Percentiles rank a stretch among this genome's conserved stretches.
Conservation (phyloP, 345 rosid genomes). For the Luvunga scandens region DNA sequence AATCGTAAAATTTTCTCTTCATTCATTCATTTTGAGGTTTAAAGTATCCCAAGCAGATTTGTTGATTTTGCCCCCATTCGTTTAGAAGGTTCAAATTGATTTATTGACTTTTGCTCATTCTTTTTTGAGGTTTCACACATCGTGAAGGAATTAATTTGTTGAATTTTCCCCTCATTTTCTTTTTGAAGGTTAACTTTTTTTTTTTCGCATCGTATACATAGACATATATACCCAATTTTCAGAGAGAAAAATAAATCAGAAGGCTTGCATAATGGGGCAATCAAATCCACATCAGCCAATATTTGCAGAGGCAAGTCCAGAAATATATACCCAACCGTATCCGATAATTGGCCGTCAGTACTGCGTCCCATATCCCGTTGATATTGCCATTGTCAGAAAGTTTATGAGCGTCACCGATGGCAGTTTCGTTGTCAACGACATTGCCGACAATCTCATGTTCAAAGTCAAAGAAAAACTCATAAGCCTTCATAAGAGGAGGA, state of each 20-base stretch:
- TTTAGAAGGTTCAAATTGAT: no score
- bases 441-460: slow-evolving; percentile 23
- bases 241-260: neutral
- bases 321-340: neutral
- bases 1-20: neutral
- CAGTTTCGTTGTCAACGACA: slow-evolving; percentile 17
- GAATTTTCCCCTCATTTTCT: neutral
- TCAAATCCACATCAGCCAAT: neutral
- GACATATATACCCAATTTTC: neutral
- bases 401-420: slow-evolving; percentile 10
- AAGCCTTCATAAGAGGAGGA: slow-evolving; percentile 13
- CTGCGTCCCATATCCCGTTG: slow-evolving; percentile 21
- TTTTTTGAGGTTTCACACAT: no score
- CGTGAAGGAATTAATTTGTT: neutral
- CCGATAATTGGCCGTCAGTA: slow-evolving; percentile 20
- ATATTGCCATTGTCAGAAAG: slow-evolving; percentile 24
- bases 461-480: slow-evolving; percentile 21
- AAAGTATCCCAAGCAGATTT: neutral
- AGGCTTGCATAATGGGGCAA: neutral
- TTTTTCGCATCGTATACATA: no score
- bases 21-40: neutral
- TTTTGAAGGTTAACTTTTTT: neutral
- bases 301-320: neutral
- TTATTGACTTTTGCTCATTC: no score
- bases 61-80: no score